Evolutionary conservation across 805 yeast species (phyloP).

Genomic region (Sugiyamaella qingdaonensis): DNA sequence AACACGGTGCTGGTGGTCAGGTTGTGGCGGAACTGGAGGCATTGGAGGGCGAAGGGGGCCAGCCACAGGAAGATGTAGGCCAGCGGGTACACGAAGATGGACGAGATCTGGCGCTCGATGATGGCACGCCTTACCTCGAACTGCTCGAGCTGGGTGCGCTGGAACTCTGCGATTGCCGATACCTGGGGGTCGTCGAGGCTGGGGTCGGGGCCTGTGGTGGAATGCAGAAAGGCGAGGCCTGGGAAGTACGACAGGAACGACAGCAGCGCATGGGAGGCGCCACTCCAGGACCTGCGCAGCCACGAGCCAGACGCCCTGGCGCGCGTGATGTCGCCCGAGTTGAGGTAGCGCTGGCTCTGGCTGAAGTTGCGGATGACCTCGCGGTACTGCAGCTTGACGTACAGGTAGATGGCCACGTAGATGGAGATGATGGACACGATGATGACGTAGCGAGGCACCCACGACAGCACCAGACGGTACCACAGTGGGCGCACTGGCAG

Average conservation of each 20-base stretch:
- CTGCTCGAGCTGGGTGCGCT: slow-evolving; percentile 54
- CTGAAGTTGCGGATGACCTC: slow-evolving; percentile 25
- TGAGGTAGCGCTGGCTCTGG: slow-evolving; percentile 27
- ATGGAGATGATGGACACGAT: slow-evolving; percentile 57
- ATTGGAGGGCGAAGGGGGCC: slow-evolving; percentile 67
- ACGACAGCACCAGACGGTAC: slow-evolving; percentile 68
- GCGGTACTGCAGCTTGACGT: slow-evolving; percentile 44
- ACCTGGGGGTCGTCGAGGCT: neutral
- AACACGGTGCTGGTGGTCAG: slow-evolving; percentile 47
- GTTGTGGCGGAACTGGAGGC: slow-evolving; percentile 51
- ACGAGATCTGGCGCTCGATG: slow-evolving; percentile 72
- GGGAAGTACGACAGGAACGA: slow-evolving; percentile 17
- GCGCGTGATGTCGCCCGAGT: slow-evolving; percentile 6
- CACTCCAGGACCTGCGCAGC: slow-evolving; percentile 4
- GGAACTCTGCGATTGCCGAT: slow-evolving; percentile 35
- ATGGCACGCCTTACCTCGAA: slow-evolving; percentile 60
- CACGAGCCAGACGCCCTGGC: neutral
- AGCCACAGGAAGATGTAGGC: slow-evolving; percentile 80
- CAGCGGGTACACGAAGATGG: slow-evolving; percentile 78
- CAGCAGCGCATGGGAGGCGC: neutral
- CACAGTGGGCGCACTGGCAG: slow-evolving; percentile 68
- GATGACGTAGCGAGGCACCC: slow-evolving; percentile 76
- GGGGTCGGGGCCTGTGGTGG: neutral
- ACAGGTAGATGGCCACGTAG: slow-evolving; percentile 67
- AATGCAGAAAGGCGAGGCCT: slow-evolving; percentile 18